Evolutionary conservation across 192 early-diverging fungal species (phyloP).

Genomic region (Gigaspora rosea): DNA sequence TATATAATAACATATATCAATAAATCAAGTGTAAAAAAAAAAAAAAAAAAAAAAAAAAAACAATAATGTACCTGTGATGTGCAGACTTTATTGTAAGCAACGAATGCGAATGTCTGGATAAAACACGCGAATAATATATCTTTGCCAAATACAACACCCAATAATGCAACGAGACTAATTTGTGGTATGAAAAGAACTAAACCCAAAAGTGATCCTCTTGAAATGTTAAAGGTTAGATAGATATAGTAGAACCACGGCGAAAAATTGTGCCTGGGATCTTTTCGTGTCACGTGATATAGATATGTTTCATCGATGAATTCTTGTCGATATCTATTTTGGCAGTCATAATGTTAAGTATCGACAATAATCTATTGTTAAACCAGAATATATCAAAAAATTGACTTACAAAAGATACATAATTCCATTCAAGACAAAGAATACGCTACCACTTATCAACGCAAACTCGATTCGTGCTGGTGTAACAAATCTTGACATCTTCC

Average conservation of each 20-base stretch:
- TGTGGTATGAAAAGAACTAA: slow-evolving; percentile 88
- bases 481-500: slow-evolving; percentile 41
- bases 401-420: slow-evolving; percentile 72
- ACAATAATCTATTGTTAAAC: no score
- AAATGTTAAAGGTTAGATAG: slow-evolving; percentile 71
- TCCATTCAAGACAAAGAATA: slow-evolving; percentile 64
- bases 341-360: neutral
- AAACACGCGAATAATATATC: slow-evolving; percentile 90
- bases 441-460: slow-evolving; percentile 59
- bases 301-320: slow-evolving; percentile 92
- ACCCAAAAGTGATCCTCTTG: slow-evolving; percentile 53
- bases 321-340: slow-evolving; percentile 63
- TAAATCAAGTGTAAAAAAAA: neutral
- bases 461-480: slow-evolving; percentile 62
- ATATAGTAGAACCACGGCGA: slow-evolving; percentile 96
- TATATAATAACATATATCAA: neutral
- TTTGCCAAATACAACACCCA: slow-evolving; percentile 72
- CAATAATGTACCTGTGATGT: slow-evolving; percentile 77
- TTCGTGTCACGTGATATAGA: slow-evolving; percentile 91
- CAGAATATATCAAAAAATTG: neutral
- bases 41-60: neutral
- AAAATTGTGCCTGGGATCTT: slow-evolving; percentile 99
- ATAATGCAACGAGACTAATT: slow-evolving; percentile 58
- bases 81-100: slow-evolving; percentile 95
- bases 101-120: slow-evolving; percentile 95